Evolutionary conservation across 148 eudicot genomes (phyloP).

Genomic region (Rheum nobile): DNA sequence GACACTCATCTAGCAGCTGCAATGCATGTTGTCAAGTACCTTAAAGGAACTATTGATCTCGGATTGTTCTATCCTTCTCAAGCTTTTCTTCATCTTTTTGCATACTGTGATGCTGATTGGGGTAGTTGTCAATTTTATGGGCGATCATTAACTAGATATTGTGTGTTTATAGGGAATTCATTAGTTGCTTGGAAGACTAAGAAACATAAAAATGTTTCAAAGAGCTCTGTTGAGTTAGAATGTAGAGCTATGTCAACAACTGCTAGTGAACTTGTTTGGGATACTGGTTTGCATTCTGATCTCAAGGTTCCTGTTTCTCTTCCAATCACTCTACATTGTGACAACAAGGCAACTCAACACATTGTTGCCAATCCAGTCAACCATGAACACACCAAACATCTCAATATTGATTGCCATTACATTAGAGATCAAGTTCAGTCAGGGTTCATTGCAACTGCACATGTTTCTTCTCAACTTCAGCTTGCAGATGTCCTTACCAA

Average conservation of each 20-base stretch:
- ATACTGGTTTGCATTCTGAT: too few relatives aligned
- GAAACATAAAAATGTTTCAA: not conserved
- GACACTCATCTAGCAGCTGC: not conserved
- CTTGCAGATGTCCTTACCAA: not conserved
- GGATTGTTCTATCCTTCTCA: not conserved
- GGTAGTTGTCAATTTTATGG: not conserved
- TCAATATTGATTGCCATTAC: not conserved
- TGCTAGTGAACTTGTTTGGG: not conserved
- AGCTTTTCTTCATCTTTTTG: rapidly evolving
- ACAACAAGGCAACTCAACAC: not conserved
- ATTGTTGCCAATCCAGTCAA: not conserved
- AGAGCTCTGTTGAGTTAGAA: not conserved
- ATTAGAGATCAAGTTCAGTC: not conserved
- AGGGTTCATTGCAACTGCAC: not conserved
- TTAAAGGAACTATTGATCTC: not conserved
- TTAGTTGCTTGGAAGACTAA: not conserved
- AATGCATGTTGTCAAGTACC: not conserved
- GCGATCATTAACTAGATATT: not conserved
- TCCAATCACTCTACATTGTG: not conserved
- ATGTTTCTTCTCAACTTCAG: not conserved
- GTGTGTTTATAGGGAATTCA: not conserved
- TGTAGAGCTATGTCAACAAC: not conserved
- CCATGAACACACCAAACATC: not conserved
- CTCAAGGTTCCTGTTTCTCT: not conserved
- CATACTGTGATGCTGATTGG: not conserved